phyloP scores from a whole-genome alignment of 805 yeast genomes.

The Saccharomycopsis javanensis region DNA sequence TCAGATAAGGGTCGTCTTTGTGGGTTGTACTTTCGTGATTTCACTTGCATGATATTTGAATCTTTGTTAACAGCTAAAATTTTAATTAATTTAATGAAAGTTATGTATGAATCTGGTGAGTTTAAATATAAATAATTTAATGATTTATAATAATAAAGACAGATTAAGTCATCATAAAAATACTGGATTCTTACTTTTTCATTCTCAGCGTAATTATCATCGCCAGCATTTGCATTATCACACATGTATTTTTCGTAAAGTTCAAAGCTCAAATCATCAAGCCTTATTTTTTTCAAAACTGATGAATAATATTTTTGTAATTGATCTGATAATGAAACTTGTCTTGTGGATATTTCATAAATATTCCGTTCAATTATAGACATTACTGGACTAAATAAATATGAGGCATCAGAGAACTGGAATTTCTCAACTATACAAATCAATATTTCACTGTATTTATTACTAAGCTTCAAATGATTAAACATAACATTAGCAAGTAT shows the following conservation, averaged over 20 bases:
- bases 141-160: conserved; percentile 5
- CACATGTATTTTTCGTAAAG: not conserved
- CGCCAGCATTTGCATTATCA: not conserved
- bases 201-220: not conserved
- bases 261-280: not conserved
- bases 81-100: conserved; percentile 7
- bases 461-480: not conserved
- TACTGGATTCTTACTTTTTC: not conserved
- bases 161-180: conserved; percentile 15
- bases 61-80: conserved; percentile 11
- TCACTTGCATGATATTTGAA: not conserved
- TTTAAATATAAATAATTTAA: not conserved
- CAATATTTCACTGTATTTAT: not conserved
- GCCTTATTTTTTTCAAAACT: not conserved
- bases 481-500: not conserved
- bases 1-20: not conserved
- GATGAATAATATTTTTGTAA: not conserved
- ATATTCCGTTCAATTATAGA: not conserved
- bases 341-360: not conserved
- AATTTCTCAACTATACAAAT: not conserved
- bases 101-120: not conserved
- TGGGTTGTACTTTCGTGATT: not conserved
- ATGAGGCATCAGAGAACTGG: conserved; percentile 1
- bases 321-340: too few species aligned
- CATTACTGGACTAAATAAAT: not conserved